phyloP scores from a whole-genome alignment of 352 stramenopile species.

The Phytophthora citrophthora region DNA sequence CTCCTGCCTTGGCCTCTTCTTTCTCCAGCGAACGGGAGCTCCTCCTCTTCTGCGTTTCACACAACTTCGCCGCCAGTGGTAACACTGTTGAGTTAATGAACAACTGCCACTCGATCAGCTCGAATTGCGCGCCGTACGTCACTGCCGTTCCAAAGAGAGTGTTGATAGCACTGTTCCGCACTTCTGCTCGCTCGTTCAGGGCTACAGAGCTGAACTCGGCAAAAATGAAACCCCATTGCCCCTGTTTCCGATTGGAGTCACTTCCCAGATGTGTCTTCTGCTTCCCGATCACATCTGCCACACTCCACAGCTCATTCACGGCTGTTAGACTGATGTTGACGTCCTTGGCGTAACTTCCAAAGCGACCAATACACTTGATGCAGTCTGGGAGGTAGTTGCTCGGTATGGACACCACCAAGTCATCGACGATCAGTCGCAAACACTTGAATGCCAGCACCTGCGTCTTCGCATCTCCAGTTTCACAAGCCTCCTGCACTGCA shows the following conservation, averaged over 20 bases:
- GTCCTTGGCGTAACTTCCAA: constrained; percentile 93
- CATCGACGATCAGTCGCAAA: constrained; percentile 96
- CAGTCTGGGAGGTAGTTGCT: constrained; percentile 69
- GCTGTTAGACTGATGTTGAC: constrained; percentile 98
- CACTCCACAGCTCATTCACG: constrained; percentile 96
- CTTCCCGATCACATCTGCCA: constrained; percentile 88
- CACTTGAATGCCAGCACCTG: constrained; percentile 94
- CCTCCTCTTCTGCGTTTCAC: constrained; percentile 43
- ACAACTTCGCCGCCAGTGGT: constrained; percentile 78
- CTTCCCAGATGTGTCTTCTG: constrained; percentile 34
- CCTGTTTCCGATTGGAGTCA: constrained; percentile 31
- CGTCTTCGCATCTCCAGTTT: constrained; percentile 75
- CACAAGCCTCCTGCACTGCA: constrained; percentile 68
- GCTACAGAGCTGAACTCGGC: constrained; percentile 88
- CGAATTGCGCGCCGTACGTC: constrained; percentile 93
- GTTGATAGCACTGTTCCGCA: constrained; percentile 97
- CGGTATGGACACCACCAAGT: constrained; percentile 93
- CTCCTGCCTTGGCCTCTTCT: constrained; percentile 16
- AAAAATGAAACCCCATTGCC: constrained; percentile 75
- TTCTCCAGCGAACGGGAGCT: constrained; percentile 14
- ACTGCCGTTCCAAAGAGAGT: constrained; percentile 97
- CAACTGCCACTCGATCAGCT: constrained; percentile 90
- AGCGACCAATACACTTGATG: constrained; percentile 94
- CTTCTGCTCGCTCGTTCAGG: constrained; percentile 92
- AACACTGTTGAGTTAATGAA: constrained; percentile 96